Conservation (phyloP, 768 basidiomycete genomes). For the Fomitopsis serialis region DNA sequence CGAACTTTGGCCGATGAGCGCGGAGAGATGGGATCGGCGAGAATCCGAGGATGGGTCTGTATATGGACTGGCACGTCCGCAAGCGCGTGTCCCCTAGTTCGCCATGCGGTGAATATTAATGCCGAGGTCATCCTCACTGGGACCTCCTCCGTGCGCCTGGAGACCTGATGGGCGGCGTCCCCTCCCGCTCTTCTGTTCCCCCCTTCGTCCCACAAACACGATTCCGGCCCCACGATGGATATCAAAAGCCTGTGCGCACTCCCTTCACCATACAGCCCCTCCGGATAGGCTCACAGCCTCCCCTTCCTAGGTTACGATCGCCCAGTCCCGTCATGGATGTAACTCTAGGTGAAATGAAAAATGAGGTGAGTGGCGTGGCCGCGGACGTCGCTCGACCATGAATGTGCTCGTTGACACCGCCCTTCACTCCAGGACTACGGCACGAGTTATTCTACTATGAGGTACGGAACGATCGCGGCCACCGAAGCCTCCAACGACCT, state of each 20-base stretch:
- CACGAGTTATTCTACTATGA: too few species aligned
- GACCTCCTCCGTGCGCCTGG: not conserved
- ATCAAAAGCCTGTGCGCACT: not conserved
- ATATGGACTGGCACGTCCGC: not conserved
- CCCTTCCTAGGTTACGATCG: not conserved
- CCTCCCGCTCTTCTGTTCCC: not conserved
- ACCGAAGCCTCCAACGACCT: too few species aligned
- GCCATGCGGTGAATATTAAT: not conserved
- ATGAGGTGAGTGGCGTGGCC: not conserved
- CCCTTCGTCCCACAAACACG: not conserved
- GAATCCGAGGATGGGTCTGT: not conserved
- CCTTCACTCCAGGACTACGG: too few species aligned
- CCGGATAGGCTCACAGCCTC: not conserved
- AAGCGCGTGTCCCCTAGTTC: not conserved
- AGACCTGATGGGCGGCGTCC: not conserved
- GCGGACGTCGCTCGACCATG: not conserved
- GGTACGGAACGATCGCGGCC: too few species aligned
- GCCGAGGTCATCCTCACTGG: not conserved
- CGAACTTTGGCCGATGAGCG: not conserved
- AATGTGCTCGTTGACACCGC: too few species aligned
- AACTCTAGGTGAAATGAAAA: not conserved
- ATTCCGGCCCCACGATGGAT: not conserved
- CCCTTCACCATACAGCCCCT: not conserved
- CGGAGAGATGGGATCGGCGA: not conserved
- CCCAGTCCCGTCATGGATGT: not conserved